Conservation (phyloP, 2,329 filamentous ascomycete genomes). For the Paramyrothecium sp. region DNA sequence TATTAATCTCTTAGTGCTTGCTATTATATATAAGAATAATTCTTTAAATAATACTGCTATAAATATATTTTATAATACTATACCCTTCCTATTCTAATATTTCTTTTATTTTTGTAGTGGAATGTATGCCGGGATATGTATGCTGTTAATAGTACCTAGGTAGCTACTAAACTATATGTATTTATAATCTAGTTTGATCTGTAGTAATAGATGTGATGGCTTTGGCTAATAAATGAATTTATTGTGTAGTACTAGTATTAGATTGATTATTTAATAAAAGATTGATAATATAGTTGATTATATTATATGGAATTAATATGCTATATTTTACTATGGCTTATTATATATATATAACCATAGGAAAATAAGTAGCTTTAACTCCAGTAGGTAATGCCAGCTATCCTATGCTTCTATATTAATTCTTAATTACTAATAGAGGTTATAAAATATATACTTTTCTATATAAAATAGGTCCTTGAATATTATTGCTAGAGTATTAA, state of each 20-base stretch:
- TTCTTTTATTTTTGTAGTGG: neutral
- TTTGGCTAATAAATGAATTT: too few relatives aligned
- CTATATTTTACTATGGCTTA: neutral
- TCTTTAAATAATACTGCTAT: constrained; percentile 4
- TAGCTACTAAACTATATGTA: too few relatives aligned
- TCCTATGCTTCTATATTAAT: neutral
- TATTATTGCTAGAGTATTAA: neutral
- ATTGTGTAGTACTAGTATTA: neutral
- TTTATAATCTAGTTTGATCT: too few relatives aligned
- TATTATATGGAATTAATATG: neutral
- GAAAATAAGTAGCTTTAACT: neutral
- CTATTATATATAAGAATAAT: constrained; percentile 2
- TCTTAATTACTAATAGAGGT: neutral
- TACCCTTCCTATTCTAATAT: constrained; percentile 3
- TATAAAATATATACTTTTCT: neutral
- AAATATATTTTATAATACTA: constrained; percentile 3
- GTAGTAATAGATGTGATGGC: too few relatives aligned
- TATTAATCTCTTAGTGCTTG: constrained; percentile 1
- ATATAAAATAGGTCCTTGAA: constrained; percentile 1
- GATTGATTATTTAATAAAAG: neutral
- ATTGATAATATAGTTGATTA: neutral
- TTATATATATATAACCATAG: constrained; percentile 1
- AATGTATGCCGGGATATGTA: neutral
- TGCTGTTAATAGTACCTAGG: too few relatives aligned
- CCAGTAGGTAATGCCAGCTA: neutral